Base-by-base conservation (phyloP, 2,329 filamentous ascomycete species). In the Fusarium sp. region DNA sequence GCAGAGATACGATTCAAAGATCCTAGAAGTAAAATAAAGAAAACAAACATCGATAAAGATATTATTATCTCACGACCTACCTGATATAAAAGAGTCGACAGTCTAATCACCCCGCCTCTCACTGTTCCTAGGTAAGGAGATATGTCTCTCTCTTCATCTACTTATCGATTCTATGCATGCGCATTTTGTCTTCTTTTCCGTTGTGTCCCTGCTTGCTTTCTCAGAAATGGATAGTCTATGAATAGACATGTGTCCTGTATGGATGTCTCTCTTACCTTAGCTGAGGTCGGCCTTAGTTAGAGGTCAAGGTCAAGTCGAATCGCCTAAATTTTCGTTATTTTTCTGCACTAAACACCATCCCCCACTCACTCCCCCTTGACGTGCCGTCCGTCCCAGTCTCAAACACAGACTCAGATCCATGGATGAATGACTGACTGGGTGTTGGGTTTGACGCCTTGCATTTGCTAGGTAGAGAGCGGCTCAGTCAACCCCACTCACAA, bases 281-380 rank as follows among this genome's bases (percentile, higher is more conserved):
- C 49, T 25, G 20, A 44, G 14, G 18, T 38, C 34, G 18, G 18
- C 42, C 42, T 38, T 40, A n/a, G 34, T 42, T 53, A 53, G 34
- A 53, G 34, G 50, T 53, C 47, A 34, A 27, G 30, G 29, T 30
- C 34, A 38, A 38, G 34, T 38, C 10, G 34, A 38, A 38, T 49
- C 44, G 50, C 58, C 61, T 68, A 63, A 70, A 68, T 59, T 68
- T 59, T 59, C 27, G 32, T 63, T 42, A 32, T 29, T 57, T 62
- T 66, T 68, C 50, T 42, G 62, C 67, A 70, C 68, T 71, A 64
- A 69, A 72, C 68, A 72, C 59, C 63, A 69, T 69, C 63, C 68
- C 61, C 63, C 63, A 62, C 67, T 63, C 34, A 38, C 34, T 38
- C 34, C 67, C 63, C 46, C 53, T 61, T 40, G 22, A 54, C 29